phyloP scores from a whole-genome alignment of 225 moss, liverwort and hornwort genomes.

The Pleurozium schreberi region DNA sequence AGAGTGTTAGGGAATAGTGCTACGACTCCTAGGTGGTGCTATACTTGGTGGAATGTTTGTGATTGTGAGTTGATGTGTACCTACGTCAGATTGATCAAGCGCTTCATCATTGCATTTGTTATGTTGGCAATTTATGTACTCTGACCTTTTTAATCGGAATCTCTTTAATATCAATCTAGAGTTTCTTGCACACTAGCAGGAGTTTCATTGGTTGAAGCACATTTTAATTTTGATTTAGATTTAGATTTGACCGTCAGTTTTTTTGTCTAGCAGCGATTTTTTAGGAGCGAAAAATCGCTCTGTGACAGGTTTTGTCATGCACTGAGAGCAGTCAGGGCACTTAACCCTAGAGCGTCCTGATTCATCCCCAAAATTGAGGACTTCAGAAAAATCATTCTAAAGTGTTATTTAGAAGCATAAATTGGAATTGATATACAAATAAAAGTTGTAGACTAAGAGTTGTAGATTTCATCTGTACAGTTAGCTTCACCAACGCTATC shows the following conservation, averaged over 20 bases:
- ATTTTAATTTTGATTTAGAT: no score
- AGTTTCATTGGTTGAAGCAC: background rate
- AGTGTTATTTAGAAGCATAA: no score
- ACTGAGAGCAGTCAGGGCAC: no score
- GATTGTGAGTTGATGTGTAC: background rate
- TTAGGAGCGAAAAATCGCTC: background rate
- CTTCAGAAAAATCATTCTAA: no score
- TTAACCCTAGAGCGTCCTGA: no score
- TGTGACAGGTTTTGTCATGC: background rate
- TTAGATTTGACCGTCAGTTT: background rate
- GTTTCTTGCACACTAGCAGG: background rate
- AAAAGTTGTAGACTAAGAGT: no score
- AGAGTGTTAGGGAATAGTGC: background rate
- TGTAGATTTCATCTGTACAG: no score
- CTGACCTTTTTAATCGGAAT: background rate
- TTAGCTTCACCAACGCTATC: no score
- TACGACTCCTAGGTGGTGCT: background rate
- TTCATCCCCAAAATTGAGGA: no score
- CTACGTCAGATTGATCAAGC: background rate
- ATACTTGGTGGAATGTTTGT: background rate
- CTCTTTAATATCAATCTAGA: background rate
- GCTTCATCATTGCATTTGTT: background rate
- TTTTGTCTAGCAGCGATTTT: background rate
- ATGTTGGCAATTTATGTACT: background rate
- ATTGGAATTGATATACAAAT: no score